phyloP scores from a whole-genome alignment of 2,329 filamentous ascomycete genomes.

The Colletotrichum noveboracense region DNA sequence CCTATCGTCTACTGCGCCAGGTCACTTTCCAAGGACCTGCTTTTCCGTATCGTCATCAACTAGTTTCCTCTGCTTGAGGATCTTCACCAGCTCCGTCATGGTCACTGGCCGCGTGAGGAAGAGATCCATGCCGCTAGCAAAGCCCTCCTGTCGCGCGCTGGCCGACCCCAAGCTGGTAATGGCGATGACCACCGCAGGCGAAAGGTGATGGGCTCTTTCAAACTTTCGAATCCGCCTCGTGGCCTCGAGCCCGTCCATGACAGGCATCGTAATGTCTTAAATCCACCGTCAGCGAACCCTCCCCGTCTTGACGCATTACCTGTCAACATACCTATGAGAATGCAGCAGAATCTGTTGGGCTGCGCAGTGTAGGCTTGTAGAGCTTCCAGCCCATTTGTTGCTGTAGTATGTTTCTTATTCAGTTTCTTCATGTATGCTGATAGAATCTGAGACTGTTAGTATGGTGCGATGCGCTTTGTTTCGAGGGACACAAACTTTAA shows the following conservation, averaged over 20 bases:
- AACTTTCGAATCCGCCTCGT: constrained; percentile 45
- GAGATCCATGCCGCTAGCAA: constrained; percentile 48
- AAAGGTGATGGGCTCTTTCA: constrained; percentile 41
- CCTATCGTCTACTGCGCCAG: not conserved
- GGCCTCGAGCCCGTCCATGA: constrained; percentile 46
- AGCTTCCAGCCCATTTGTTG: constrained; percentile 48
- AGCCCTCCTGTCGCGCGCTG: constrained; percentile 48
- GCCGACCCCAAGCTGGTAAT: constrained; percentile 48
- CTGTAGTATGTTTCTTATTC: constrained; percentile 39
- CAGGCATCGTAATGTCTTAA: constrained; percentile 51
- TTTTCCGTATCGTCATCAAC: constrained; percentile 7
- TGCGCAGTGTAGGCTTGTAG: constrained; percentile 30
- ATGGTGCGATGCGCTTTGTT: too few species aligned
- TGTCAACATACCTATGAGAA: constrained; percentile 17
- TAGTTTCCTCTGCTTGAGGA: constrained; percentile 11
- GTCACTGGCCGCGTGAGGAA: constrained; percentile 52
- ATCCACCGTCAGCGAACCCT: too few species aligned
- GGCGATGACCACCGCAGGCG: constrained; percentile 47
- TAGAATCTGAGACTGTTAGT: constrained; percentile 30
- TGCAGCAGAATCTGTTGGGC: constrained; percentile 17
- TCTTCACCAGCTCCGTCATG: constrained; percentile 33
- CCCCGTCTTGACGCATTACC: too few species aligned
- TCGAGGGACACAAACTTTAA: constrained; percentile 23
- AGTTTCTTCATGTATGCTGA: constrained; percentile 40
- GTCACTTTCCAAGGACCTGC: not conserved